A percentile compares a stretch with the other conserved stretches of the same genome.
These are phyloP conservation scores for Boletus reticulatus DNA, from an alignment of 768 basidiomycete species.

Conservation along the genomic window DNA sequence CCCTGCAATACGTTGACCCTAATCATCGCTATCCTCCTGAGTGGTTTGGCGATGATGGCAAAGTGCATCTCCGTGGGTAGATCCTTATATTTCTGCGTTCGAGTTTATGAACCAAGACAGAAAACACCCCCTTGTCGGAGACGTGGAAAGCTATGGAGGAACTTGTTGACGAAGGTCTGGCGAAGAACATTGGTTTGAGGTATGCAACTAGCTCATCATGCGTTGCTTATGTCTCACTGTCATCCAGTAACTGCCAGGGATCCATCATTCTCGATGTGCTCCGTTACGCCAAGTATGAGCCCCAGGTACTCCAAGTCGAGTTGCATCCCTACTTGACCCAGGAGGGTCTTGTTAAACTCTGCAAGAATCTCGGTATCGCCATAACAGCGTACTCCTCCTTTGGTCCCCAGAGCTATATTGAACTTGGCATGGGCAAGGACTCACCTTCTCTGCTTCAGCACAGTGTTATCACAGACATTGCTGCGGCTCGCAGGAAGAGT, in stretches of 20 bases:
- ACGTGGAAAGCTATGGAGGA: slow-evolving; percentile 85
- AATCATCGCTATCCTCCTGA: slow-evolving; percentile 75
- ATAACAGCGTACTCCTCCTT: slow-evolving; percentile 58
- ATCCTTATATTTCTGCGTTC: not conserved
- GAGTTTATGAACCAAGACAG: slow-evolving; percentile 28
- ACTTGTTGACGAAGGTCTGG: slow-evolving; percentile 66
- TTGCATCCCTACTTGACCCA: slow-evolving; percentile 56
- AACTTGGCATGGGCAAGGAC: slow-evolving; percentile 60
- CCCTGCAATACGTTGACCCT: slow-evolving; percentile 80
- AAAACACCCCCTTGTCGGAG: slow-evolving; percentile 70
- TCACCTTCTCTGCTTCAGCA: slow-evolving; percentile 54
- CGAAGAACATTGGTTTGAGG: slow-evolving; percentile 81
- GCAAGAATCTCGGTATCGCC: slow-evolving; percentile 44
- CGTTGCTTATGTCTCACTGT: not conserved
- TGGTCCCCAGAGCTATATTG: slow-evolving; percentile 56
- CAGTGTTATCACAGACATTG: slow-evolving; percentile 41
- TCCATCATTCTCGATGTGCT: slow-evolving; percentile 71
- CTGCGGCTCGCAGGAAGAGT: slow-evolving; percentile 55
- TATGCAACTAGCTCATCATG: slow-evolving; percentile 20
- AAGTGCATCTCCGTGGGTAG: slow-evolving; percentile 58
- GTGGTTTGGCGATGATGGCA: slow-evolving; percentile 75
- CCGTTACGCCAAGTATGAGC: slow-evolving; percentile 68
- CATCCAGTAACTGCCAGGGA: slow-evolving; percentile 67
- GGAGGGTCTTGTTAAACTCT: slow-evolving; percentile 42
- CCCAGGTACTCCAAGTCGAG: slow-evolving; percentile 60